Percentiles rank a stretch among this genome's conserved stretches.
Evolutionary conservation across 2,329 filamentous ascomycete species (phyloP).

Genomic region (Plenodomus tracheiphilus): DNA sequence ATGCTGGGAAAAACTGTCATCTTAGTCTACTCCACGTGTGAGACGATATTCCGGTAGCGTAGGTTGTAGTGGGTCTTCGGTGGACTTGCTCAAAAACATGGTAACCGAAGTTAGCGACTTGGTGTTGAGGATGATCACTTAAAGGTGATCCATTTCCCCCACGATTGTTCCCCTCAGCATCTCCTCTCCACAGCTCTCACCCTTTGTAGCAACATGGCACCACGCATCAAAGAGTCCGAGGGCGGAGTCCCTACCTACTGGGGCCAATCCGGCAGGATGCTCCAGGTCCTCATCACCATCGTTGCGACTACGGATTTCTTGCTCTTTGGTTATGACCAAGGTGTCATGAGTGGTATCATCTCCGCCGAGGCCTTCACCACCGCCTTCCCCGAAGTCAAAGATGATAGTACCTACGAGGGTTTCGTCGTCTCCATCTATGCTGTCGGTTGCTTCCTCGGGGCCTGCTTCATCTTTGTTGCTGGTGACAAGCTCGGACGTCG

Average conservation of each 20-base stretch:
- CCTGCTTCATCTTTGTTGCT: constrained; percentile 43
- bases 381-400: constrained; percentile 44
- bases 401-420: constrained; percentile 46
- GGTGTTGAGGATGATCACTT: constrained; percentile 23
- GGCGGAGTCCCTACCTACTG: constrained; percentile 34
- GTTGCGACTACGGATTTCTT: constrained; percentile 54
- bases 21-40: constrained; percentile 33
- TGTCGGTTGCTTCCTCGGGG: constrained; percentile 51
- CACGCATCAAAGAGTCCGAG: constrained; percentile 28
- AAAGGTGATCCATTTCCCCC: constrained; percentile 28
- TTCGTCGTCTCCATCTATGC: constrained; percentile 57
- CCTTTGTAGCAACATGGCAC: constrained; percentile 23
- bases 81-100: constrained; percentile 13
- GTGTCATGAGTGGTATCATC: constrained; percentile 49
- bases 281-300: constrained; percentile 41
- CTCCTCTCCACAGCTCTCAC: constrained; percentile 24
- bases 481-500: constrained; percentile 50
- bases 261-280: constrained; percentile 33
- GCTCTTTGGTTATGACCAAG: constrained; percentile 54
- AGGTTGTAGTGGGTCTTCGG: constrained; percentile 23
- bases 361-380: constrained; percentile 39
- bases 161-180: constrained; percentile 20
- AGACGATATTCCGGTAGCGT: constrained; percentile 22
- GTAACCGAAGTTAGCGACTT: constrained; percentile 19
- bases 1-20: constrained; percentile 32